Evolutionary conservation across 83 land plant species (phyloP).

Genomic region (Diphasiastrum complanatum): DNA sequence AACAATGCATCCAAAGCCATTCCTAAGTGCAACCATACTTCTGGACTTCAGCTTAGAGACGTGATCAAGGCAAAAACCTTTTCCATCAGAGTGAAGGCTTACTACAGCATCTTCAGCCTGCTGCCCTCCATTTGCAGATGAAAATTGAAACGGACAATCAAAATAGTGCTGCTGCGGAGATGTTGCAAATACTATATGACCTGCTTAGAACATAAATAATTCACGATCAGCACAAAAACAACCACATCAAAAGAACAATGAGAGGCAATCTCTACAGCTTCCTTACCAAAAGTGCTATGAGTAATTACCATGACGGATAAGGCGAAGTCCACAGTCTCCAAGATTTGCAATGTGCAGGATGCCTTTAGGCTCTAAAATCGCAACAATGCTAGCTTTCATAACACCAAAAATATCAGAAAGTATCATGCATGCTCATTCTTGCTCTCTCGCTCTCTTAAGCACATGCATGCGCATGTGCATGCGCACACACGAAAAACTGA

Average conservation of each 20-base stretch:
- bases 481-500: too few relatives aligned
- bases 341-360: constrained; percentile 71
- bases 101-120: constrained; percentile 86
- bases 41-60: too few relatives aligned
- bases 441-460: neutral
- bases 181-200: constrained; percentile 62
- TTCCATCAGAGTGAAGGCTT: constrained; percentile 8
- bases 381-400: constrained; percentile 57
- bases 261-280: neutral
- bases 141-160: constrained; percentile 93
- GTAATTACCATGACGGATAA: constrained; percentile 72
- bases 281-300: neutral
- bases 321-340: constrained; percentile 87
- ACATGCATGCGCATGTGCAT: neutral
- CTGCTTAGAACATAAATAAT: constrained; percentile 27
- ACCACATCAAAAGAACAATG: neutral
- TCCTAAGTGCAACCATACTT: too few relatives aligned
- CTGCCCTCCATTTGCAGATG: constrained; percentile 65
- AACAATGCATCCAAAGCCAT: too few relatives aligned
- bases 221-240: too few relatives aligned
- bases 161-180: constrained; percentile 87
- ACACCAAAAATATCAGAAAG: neutral
- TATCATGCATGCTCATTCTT: neutral
- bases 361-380: constrained; percentile 70
- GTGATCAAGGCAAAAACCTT: neutral